Percentiles rank a stretch among this genome's conserved stretches.
Evolutionary conservation across 179 eudicot species (phyloP).

Genomic region (Carnegiea gigantea): DNA sequence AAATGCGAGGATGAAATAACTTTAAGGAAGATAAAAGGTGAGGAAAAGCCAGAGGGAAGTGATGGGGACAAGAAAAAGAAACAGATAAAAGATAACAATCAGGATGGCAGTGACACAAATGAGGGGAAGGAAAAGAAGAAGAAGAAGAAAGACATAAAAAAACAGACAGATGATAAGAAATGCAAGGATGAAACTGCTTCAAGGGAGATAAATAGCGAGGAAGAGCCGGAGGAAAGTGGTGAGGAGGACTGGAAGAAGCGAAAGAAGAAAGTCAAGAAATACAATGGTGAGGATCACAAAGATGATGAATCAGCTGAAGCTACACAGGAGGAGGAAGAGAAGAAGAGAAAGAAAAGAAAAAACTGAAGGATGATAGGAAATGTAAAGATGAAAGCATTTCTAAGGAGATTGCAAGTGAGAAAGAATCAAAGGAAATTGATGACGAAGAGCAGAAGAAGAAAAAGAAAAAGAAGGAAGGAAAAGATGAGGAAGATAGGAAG

Average conservation of each 20-base stretch:
- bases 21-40: not conserved
- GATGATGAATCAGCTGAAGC: constrained; percentile 1
- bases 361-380: constrained; percentile 17
- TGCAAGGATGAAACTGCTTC: constrained; percentile 16
- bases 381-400: constrained; percentile 14
- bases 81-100: constrained; percentile 18
- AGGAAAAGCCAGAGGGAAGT: constrained; percentile 4
- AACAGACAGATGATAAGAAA: constrained; percentile 22
- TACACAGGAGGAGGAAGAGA: constrained; percentile 15
- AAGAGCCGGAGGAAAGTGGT: constrained; percentile 20
- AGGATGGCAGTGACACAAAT: not conserved
- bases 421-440: constrained; percentile 1
- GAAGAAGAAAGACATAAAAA: constrained; percentile 28
- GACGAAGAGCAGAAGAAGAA: constrained; percentile 18
- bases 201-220: constrained; percentile 19
- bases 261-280: constrained; percentile 13
- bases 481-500: constrained; percentile 36
- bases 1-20: not conserved
- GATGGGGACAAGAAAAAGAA: constrained; percentile 24
- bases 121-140: constrained; percentile 10
- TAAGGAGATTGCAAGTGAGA: not conserved
- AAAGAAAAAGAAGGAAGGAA: constrained; percentile 34
- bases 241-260: constrained; percentile 20
- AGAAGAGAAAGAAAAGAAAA: not conserved
- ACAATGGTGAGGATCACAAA: not conserved